phyloP scores from a whole-genome alignment of 768 basidiomycete species.

The Artomyces pyxidatus region DNA sequence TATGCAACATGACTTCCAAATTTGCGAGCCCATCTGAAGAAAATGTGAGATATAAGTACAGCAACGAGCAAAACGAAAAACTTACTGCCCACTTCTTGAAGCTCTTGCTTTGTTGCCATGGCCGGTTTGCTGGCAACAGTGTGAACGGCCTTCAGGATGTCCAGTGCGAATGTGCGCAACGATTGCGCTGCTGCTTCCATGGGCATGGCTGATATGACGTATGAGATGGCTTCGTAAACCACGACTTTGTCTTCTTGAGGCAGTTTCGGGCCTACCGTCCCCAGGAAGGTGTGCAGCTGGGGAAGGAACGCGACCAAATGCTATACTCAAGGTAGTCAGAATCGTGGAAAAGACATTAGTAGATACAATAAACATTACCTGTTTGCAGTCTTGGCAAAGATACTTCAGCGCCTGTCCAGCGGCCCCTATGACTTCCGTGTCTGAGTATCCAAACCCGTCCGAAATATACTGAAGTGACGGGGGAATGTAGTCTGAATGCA shows the following conservation, averaged over 20 bases:
- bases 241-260: conserved; percentile 82
- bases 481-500: conserved; percentile 79
- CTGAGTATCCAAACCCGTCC: conserved; percentile 76
- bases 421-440: conserved; percentile 81
- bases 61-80: conserved; percentile 5
- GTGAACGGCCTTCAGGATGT: conserved; percentile 76
- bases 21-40: conserved; percentile 78
- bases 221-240: conserved; percentile 92
- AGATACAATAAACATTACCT: too few species aligned
- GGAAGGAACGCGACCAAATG: conserved; percentile 90
- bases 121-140: conserved; percentile 44
- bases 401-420: conserved; percentile 95
- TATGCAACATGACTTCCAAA: conserved; percentile 82
- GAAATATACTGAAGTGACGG: conserved; percentile 89
- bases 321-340: too few species aligned
- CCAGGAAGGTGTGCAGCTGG: conserved; percentile 83
- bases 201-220: conserved; percentile 92
- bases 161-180: conserved; percentile 78
- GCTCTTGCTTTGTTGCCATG: conserved; percentile 59
- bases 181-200: conserved; percentile 83
- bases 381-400: conserved; percentile 93
- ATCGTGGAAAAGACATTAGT: too few species aligned
- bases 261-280: conserved; percentile 69
- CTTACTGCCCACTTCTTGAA: conserved; percentile 63
- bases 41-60: conserved; percentile 8